Evolutionary conservation across 768 basidiomycete genomes (phyloP), one percentile per base, ranked within the genome.

Genomic region (Galerina sulciceps): DNA sequence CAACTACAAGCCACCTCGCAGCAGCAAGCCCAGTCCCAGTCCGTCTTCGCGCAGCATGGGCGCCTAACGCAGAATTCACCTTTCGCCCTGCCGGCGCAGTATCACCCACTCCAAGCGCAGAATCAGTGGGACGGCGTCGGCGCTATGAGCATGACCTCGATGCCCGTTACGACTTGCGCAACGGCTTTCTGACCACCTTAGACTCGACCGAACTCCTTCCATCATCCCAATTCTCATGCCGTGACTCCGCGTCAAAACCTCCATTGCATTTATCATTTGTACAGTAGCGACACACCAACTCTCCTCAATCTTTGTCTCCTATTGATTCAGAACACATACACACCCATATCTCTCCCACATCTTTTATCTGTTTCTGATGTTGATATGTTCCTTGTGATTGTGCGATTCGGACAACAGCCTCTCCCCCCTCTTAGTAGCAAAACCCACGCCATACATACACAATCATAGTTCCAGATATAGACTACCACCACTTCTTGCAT

Each of bases 31-130:
- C 43, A 55, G 18, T 37, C 18, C 44, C 54, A 55, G 18, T 55
- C 59, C 15, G 53, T 60, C 26, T 60, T 60, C 45, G 47, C 53
- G 3, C 59, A 60, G 34, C 55, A 51, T 20, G 59, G 53, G 47
- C 41, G 53, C 20, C 26, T 60, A 50, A 34, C 58, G 2, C 58
- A 53, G 26, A 59, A 48, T 18, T 59, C 58, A 8, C 58, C 58
- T 34, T 59, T 54, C 18, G 53, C 58, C 13, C 36, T 54, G 49
- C 49, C 37, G 20, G 13, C 37, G 6, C 49, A 51, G 15, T 38
- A 51, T 22, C 49, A 51, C 10, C 20, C 35, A 8, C 8, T 31
- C 26, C 26, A 31, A 4, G 26, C 8, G 37, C 36, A 38, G n/a
- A 51, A 8, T 22, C 49, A 51, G n/a, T 51, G 49, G 49, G 49